Evolutionary conservation across 345 rosid species (phyloP), one percentile per base, ranked within the genome.

Genomic region (Gynandropsis gynandra): DNA sequence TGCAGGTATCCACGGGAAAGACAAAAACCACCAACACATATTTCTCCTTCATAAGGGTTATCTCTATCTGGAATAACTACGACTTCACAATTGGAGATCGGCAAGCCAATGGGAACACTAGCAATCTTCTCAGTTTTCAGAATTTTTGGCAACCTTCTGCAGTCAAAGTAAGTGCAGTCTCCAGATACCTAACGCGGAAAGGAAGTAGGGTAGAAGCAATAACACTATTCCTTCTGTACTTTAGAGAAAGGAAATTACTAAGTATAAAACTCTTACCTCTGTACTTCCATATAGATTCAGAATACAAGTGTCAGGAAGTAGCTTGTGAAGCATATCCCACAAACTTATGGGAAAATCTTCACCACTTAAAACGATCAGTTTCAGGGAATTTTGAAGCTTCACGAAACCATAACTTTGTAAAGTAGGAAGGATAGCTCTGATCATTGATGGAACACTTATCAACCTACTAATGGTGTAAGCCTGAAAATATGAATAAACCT

Each of bases 231-330:
- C n/a, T n/a, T n/a, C n/a, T n/a, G n/a, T n/a, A n/a, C 16, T 39
- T 45, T 4, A 14, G 18, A 58, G 2, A 37, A 29, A 17, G 43
- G 42, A 50, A 44, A 8, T 29, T 12, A 5, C 10, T 20, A 18
- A 29, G 31, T 50, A 52, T 56, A 45, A 37, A 57, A 53, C 42
- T 16, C 77, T 74, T 34, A 87, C 98, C 96, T 92, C 96, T 17
- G 98, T 92, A 63, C 84, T 92, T 63, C 98, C 98, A 70, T 85
- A 92, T 46, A 92, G 66, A 68, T 92, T 92, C 62, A 92, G 67
- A 55, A 87, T 72, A 68, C 78, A 64, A 49, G 83, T 81, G 40
- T 72, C 61, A 8, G 96, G 88, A 47, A 87, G 78, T 64, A 81
- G 68, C 37, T 42, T 68, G 7, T 80, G 69, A 57, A 92, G 83